Conservation (phyloP, 371 early-diverging fungal genomes). For the Mucor indicus region DNA sequence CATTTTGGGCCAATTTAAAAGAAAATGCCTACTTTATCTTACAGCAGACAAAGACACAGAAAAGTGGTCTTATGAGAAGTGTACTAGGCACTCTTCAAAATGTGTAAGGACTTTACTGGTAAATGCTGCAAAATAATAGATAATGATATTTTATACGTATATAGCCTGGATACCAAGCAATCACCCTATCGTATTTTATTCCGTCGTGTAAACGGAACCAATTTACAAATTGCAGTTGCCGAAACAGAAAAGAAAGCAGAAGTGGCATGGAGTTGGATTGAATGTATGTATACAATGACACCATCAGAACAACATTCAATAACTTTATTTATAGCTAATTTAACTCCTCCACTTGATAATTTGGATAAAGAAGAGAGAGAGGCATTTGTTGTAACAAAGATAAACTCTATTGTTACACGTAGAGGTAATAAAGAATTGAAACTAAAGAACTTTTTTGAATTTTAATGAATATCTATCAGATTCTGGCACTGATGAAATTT, state of each 20-base stretch:
- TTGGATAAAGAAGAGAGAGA: constrained; percentile 80
- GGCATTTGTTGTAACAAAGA: constrained; percentile 84
- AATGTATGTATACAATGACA: constrained; percentile 41
- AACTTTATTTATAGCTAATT: constrained; percentile 59
- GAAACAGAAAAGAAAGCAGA: constrained; percentile 82
- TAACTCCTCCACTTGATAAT: constrained; percentile 62
- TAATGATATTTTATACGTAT: background rate
- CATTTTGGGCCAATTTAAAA: constrained; percentile 63
- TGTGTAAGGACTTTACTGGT: constrained; percentile 60
- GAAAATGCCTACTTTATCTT: constrained; percentile 62
- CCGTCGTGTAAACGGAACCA: constrained; percentile 51
- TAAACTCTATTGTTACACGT: constrained; percentile 82
- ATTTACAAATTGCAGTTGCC: constrained; percentile 66
- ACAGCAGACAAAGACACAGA: constrained; percentile 66
- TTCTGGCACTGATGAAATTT: constrained; percentile 73
- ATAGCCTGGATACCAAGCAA: constrained; percentile 88
- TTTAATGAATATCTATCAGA: constrained; percentile 52
- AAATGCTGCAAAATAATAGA: background rate
- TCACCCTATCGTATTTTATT: constrained; percentile 88
- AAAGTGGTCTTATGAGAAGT: constrained; percentile 58
- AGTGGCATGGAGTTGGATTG: constrained; percentile 88
- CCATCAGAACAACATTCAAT: background rate
- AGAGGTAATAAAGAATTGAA: constrained; percentile 51
- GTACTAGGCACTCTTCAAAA: constrained; percentile 81
- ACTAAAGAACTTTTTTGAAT: too few species aligned